Conservation (phyloP, 768 basidiomycete species). For the Tylopilus sp. region DNA sequence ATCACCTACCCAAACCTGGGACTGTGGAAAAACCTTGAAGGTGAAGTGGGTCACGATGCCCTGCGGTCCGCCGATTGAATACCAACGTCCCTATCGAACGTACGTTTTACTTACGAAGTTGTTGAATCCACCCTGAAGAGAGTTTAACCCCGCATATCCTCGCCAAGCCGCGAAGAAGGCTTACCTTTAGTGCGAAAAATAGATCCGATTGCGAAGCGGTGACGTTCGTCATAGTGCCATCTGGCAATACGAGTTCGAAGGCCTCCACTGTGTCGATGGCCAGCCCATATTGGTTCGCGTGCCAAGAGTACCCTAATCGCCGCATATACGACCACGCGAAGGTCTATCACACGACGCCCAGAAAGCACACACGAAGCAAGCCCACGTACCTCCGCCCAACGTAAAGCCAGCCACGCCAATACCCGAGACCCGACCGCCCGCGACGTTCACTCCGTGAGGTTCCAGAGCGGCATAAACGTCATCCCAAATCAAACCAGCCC, state of each 20-base stretch:
- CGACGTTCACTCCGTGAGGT: conserved; percentile 48
- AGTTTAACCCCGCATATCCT: not conserved
- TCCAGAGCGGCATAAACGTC: conserved; percentile 56
- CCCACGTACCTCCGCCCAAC: conserved; percentile 50
- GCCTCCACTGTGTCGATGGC: conserved; percentile 52
- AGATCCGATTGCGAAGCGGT: conserved; percentile 38
- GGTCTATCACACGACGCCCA: conserved; percentile 1
- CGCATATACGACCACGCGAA: conserved; percentile 8
- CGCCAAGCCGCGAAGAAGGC: conserved; percentile 3
- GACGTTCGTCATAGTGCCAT: conserved; percentile 41
- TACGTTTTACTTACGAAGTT: conserved; percentile 44
- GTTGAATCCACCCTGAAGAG: conserved; percentile 55
- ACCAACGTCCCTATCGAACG: conserved; percentile 3
- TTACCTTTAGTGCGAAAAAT: conserved; percentile 44
- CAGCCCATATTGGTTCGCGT: conserved; percentile 58
- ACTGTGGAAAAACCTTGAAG: conserved; percentile 39
- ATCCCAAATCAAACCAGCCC: conserved; percentile 57
- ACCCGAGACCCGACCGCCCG: conserved; percentile 57
- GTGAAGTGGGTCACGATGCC: conserved; percentile 62
- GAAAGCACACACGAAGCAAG: not conserved
- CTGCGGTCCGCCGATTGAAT: conserved; percentile 37
- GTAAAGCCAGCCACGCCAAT: conserved; percentile 59
- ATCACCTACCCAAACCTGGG: conserved; percentile 23
- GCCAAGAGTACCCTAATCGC: conserved; percentile 57
- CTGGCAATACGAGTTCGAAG: conserved; percentile 58